These are phyloP conservation scores for Xerocomellus dryophilus DNA, from an alignment of 768 basidiomycete species.

Conservation along the genomic window DNA sequence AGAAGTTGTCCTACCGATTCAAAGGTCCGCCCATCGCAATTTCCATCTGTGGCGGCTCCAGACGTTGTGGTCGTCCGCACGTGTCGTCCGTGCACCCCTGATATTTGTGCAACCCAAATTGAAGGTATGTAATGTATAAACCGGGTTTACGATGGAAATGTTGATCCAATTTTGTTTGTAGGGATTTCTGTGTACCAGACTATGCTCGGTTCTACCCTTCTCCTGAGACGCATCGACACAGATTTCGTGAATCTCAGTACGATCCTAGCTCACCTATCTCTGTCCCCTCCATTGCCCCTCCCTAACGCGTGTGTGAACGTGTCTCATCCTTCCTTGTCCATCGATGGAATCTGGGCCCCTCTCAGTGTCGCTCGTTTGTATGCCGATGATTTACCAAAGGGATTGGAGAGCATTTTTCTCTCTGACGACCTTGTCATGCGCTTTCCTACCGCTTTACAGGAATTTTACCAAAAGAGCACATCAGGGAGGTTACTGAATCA, in stretches of 20 bases:
- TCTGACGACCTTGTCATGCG: conserved; percentile 58
- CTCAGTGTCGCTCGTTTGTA: conserved; percentile 52
- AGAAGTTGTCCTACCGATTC: conserved; percentile 3
- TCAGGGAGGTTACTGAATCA: conserved; percentile 49
- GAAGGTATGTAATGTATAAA: conserved; percentile 50
- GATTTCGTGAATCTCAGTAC: conserved; percentile 70
- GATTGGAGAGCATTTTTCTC: conserved; percentile 53
- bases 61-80: conserved; percentile 57
- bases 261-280: conserved; percentile 41
- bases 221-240: conserved; percentile 73
- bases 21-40: background rate
- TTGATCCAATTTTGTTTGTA: conserved; percentile 28
- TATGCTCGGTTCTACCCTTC: conserved; percentile 48
- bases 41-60: conserved; percentile 7
- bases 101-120: conserved; percentile 63
- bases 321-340: conserved; percentile 47
- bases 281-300: conserved; percentile 29
- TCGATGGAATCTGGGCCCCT: conserved; percentile 72
- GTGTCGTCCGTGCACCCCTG: conserved; percentile 58
- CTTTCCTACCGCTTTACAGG: conserved; percentile 61
- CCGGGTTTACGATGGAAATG: background rate
- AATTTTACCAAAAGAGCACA: conserved; percentile 50
- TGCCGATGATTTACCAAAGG: conserved; percentile 23
- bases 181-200: conserved; percentile 77
- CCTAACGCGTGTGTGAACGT: conserved; percentile 50